A percentile compares a stretch with the other conserved stretches of the same genome.
phyloP scores from a whole-genome alignment of 495 filamentous ascomycete genomes.

The Penicillium malachiteum region DNA sequence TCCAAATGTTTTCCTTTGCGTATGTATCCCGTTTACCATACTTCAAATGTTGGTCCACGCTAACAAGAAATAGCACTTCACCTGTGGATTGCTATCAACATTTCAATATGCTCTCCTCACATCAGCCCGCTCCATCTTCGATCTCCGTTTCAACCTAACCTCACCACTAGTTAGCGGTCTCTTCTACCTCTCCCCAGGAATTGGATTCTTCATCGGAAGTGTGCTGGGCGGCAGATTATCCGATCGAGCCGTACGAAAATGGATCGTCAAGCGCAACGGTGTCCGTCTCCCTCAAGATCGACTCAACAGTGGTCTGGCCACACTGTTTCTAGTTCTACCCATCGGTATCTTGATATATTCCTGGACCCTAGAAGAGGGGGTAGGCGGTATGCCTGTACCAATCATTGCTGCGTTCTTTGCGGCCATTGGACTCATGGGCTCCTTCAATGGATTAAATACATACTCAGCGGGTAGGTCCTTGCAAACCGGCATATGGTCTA shows the following conservation, averaged over 20 bases:
- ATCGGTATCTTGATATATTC: slow-evolving; percentile 65
- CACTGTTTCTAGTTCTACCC: slow-evolving; percentile 62
- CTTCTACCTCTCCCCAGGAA: slow-evolving; percentile 74
- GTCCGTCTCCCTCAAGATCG: slow-evolving; percentile 70
- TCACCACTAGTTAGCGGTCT: slow-evolving; percentile 67
- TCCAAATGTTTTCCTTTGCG: slow-evolving; percentile 43
- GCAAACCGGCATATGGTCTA: no score
- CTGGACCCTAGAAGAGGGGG: slow-evolving; percentile 63
- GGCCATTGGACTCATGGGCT: slow-evolving; percentile 66
- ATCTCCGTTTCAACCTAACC: slow-evolving; percentile 68
- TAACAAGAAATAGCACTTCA: slow-evolving; percentile 45
- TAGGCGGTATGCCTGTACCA: slow-evolving; percentile 65
- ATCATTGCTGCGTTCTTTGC: slow-evolving; percentile 69
- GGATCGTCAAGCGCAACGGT: slow-evolving; percentile 56
- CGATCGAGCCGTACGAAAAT: slow-evolving; percentile 62
- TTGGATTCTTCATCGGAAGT: slow-evolving; percentile 67
- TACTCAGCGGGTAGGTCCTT: slow-evolving; percentile 69
- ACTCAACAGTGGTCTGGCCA: slow-evolving; percentile 61
- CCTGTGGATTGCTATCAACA: slow-evolving; percentile 63
- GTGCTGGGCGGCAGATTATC: slow-evolving; percentile 69
- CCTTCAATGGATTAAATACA: slow-evolving; percentile 71
- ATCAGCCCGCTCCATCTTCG: slow-evolving; percentile 70
- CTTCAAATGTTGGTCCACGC: neutral
- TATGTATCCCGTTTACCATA: slow-evolving; percentile 17
- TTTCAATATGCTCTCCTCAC: slow-evolving; percentile 72